Base-by-base conservation (phyloP, 139 green algal genomes). In the Chlorella sp. region DNA sequence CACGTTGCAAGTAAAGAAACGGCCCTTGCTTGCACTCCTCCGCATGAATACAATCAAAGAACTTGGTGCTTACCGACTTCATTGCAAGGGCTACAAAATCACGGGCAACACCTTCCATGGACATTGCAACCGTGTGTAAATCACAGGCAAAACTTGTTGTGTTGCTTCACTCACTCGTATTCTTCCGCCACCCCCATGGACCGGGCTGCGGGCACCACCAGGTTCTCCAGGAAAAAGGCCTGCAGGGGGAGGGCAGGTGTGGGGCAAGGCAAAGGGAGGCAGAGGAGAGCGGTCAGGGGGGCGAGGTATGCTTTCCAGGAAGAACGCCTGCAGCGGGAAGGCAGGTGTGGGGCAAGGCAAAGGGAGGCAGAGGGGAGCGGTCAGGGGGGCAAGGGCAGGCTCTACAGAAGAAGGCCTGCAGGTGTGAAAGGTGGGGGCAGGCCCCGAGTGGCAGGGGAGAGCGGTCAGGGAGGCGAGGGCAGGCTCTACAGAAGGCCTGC, bases 121-220 rank as follows among this genome's bases (percentile, higher is more conserved):
- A n/a, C n/a, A n/a, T n/a, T n/a, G n/a, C n/a, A n/a, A n/a, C n/a
- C n/a, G n/a, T n/a, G n/a, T n/a, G n/a, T n/a, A n/a, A n/a, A n/a
- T n/a, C n/a, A n/a, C n/a, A n/a, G n/a, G n/a, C n/a, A n/a, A n/a
- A n/a, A n/a, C n/a, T n/a, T n/a, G n/a, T n/a, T n/a, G n/a, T n/a
- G n/a, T n/a, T n/a, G n/a, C n/a, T n/a, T n/a, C 30, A 37, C 85
- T 82, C 85, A 89, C 83, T 95, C 89, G 89, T 99, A 99, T 94
- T 99, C 95, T 0, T 94, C 94, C 32, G 85, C 92, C 60, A 99
- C 87, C 4, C 96, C 96, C 78, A 96, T 95, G 2, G 92, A 64
- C 0, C 87, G 48, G 0, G 98, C 98, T 0, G 94, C 93, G 1
- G 98, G 98, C 57, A 99, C 98, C 37, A 99, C 98, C 64, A 99